phyloP scores from a whole-genome alignment of 352 stramenopile species.

The Pythium sukuiense region DNA sequence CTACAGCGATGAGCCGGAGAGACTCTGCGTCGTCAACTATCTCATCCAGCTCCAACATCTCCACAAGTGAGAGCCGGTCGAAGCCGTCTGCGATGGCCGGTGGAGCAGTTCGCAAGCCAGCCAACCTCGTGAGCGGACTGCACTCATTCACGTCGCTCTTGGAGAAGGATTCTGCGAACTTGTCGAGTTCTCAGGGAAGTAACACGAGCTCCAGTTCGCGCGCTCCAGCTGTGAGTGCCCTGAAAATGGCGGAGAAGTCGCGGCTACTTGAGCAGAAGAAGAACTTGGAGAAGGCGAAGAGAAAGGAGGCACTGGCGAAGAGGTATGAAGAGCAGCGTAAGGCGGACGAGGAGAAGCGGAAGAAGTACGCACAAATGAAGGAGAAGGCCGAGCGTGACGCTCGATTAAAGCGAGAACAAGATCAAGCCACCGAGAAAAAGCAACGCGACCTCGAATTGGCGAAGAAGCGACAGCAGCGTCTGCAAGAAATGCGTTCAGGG shows the following conservation, averaged over 20 bases:
- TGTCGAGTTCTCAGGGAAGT: slow-evolving; percentile 27
- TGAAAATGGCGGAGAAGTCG: slow-evolving; percentile 73
- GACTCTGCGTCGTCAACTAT: slow-evolving; percentile 58
- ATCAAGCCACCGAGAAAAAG: slow-evolving; percentile 51
- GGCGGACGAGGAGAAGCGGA: slow-evolving; percentile 69
- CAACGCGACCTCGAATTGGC: slow-evolving; percentile 64
- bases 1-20: slow-evolving; percentile 20
- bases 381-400: slow-evolving; percentile 65
- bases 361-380: slow-evolving; percentile 47
- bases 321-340: slow-evolving; percentile 72
- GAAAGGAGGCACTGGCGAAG: slow-evolving; percentile 63
- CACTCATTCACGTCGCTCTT: slow-evolving; percentile 76
- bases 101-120: slow-evolving; percentile 35
- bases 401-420: slow-evolving; percentile 52
- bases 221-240: slow-evolving; percentile 55
- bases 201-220: slow-evolving; percentile 33
- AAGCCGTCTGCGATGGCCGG: slow-evolving; percentile 12
- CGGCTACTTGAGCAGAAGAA: slow-evolving; percentile 71
- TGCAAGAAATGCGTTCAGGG: slow-evolving; percentile 67
- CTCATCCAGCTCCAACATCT: slow-evolving; percentile 52
- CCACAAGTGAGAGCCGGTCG: slow-evolving; percentile 16
- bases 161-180: slow-evolving; percentile 43
- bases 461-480: slow-evolving; percentile 56
- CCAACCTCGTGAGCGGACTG: slow-evolving; percentile 71
- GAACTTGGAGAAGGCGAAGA: slow-evolving; percentile 54